Percentiles rank a stretch among this genome's conserved stretches.
phyloP scores from a whole-genome alignment of 1,139 yeast genomes.

The Debaryomyces nepalensis region DNA sequence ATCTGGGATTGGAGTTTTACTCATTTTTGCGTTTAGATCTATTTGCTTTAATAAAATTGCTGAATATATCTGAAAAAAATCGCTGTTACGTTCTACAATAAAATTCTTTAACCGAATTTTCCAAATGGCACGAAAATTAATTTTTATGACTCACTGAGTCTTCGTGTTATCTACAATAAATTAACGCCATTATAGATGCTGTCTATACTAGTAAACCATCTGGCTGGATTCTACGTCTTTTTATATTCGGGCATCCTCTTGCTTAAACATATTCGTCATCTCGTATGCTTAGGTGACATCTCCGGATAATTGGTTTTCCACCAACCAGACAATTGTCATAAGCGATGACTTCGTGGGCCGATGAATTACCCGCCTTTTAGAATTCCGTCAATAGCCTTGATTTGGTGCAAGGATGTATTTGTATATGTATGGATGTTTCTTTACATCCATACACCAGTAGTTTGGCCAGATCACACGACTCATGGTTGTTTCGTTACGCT shows the following conservation, averaged over 20 bases:
- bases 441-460: neutral
- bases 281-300: neutral
- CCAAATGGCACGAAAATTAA: conserved; percentile 9
- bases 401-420: too few relatives aligned
- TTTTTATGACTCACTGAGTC: conserved; percentile 10
- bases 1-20: conserved; percentile 61
- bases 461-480: neutral
- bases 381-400: too few relatives aligned
- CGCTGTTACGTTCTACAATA: neutral
- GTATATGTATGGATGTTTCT: too few relatives aligned
- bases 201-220: neutral
- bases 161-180: neutral
- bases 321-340: neutral
- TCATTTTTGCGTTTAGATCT: conserved; percentile 29
- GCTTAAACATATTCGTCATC: neutral
- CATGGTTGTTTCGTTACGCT: neutral
- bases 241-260: neutral
- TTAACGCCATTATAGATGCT: neutral
- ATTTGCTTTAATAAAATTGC: neutral
- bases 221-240: neutral
- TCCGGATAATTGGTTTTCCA: conserved; percentile 4
- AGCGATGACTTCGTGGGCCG: neutral
- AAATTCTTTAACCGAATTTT: conserved; percentile 6
- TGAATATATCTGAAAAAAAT: conserved; percentile 3
- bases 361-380: neutral